Percentiles rank a stretch among this genome's conserved stretches.
These are phyloP conservation scores for Abrus pulchellus DNA, from an alignment of 306 rosid genomes.

Conservation along the genomic window DNA sequence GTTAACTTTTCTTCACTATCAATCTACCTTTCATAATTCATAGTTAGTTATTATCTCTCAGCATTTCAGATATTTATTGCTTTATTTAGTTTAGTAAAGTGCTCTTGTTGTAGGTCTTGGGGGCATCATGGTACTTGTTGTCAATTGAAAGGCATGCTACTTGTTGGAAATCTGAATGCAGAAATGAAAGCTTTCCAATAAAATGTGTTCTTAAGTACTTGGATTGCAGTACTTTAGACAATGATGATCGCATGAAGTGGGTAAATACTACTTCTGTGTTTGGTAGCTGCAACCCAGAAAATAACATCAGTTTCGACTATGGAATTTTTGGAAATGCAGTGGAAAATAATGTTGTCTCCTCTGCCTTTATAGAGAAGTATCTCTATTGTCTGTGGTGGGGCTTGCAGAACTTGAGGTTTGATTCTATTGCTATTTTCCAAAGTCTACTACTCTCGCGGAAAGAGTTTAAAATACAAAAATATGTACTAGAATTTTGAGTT, in stretches of 20 bases:
- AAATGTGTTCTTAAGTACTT: constrained; percentile 68
- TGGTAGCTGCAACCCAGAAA: constrained; percentile 70
- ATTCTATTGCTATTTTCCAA: constrained; percentile 6
- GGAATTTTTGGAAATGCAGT: constrained; percentile 77
- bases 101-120: constrained; percentile 68
- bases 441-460: constrained; percentile 6
- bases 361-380: constrained; percentile 72
- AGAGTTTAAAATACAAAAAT: neutral
- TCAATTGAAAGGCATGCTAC: constrained; percentile 80
- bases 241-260: constrained; percentile 65
- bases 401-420: constrained; percentile 92
- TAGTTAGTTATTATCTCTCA: neutral
- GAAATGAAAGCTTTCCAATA: constrained; percentile 60
- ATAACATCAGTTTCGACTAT: constrained; percentile 57
- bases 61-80: constrained; percentile 29
- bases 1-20: constrained; percentile 37
- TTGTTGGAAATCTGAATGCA: constrained; percentile 87
- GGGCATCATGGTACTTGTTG: constrained; percentile 92
- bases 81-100: neutral
- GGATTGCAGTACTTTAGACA: constrained; percentile 65
- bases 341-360: constrained; percentile 64
- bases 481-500: no score
- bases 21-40: constrained; percentile 13
- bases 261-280: constrained; percentile 66
- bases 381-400: constrained; percentile 98